Evolutionary conservation across 1,284 basidiomycete species (phyloP).

Genomic region (Irpex sp.): DNA sequence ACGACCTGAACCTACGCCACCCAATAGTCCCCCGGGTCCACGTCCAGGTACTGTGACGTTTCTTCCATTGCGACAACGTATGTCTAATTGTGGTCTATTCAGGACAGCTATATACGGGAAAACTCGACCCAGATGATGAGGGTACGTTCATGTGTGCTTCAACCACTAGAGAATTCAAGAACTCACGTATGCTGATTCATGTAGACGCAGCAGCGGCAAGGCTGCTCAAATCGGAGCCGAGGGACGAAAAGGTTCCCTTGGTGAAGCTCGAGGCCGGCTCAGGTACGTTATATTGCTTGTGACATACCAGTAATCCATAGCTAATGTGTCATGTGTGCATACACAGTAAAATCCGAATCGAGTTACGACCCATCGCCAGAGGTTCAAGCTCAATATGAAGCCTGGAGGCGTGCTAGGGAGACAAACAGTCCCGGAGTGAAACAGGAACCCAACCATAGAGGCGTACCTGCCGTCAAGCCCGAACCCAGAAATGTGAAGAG

Average conservation of each 20-base stretch:
- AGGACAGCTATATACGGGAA: slow-evolving; percentile 13
- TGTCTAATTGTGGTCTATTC: background rate
- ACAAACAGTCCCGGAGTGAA: background rate
- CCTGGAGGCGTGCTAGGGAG: background rate
- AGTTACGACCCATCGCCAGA: background rate
- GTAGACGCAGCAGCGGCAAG: background rate
- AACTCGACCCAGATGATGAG: slow-evolving; percentile 25
- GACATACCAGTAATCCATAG: no score
- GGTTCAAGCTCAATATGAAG: background rate
- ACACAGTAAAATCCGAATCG: background rate
- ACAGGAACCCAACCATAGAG: background rate
- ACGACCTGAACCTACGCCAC: background rate
- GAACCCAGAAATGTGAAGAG: background rate
- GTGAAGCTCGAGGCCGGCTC: background rate
- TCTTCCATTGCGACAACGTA: background rate
- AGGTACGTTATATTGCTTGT: background rate
- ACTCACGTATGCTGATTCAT: background rate
- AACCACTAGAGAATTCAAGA: background rate
- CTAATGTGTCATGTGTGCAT: background rate
- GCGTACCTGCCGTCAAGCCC: background rate
- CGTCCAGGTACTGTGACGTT: background rate
- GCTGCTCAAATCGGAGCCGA: background rate
- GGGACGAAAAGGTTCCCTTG: background rate
- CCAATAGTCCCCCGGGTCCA: background rate
- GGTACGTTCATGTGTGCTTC: slow-evolving; percentile 11